phyloP scores from a whole-genome alignment of 176 grass and related monocot species.

The Puccinellia tenuiflora region DNA sequence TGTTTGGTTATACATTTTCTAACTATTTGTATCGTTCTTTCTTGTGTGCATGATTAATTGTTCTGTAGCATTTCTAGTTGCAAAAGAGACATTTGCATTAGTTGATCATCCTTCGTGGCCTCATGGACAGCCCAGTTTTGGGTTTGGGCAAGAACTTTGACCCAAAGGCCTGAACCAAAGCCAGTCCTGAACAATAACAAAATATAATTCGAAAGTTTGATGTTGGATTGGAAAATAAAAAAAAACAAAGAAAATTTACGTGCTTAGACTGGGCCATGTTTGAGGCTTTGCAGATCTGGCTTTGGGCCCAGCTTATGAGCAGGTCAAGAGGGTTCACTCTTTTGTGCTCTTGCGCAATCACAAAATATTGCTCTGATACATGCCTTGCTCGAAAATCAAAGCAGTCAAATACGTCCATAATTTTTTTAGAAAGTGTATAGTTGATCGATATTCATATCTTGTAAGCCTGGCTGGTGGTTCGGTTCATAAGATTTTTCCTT shows the following conservation, averaged over 20 bases:
- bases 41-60: background rate
- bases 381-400: background rate
- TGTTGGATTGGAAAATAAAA: background rate
- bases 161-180: background rate
- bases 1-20: background rate
- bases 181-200: background rate
- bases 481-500: background rate
- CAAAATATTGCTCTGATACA: background rate
- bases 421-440: background rate
- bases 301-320: background rate
- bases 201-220: background rate
- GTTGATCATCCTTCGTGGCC: background rate
- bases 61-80: background rate
- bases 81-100: background rate
- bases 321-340: background rate
- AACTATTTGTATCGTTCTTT: conserved; percentile 1
- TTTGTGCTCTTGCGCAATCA: background rate
- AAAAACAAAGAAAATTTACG: background rate
- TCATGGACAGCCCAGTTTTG: background rate
- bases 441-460: background rate
- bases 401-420: background rate
- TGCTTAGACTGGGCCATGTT: background rate
- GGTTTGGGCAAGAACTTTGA: background rate
- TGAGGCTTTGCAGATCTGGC: background rate
- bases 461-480: background rate